Conservation (phyloP, 2,329 filamentous ascomycete species). For the Tricladium varicosporioides region DNA sequence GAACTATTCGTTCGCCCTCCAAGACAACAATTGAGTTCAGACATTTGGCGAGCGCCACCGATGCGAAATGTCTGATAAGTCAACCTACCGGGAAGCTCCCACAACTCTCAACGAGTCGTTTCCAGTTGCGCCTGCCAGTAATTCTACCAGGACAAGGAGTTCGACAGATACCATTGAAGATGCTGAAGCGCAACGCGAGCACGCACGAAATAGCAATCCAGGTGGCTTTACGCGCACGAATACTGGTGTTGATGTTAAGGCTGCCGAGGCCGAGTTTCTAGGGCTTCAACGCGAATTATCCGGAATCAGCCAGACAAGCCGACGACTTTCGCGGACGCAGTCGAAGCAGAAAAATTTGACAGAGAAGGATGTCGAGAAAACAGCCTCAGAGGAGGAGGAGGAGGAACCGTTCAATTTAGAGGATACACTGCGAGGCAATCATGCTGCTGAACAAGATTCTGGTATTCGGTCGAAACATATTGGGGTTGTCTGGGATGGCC, state of each 20-base stretch:
- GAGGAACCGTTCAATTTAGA: conserved; percentile 72
- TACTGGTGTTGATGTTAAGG: conserved; percentile 55
- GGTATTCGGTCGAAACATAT: conserved; percentile 81
- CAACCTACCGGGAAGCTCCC: conserved; percentile 11
- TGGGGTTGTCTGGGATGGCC: conserved; percentile 73
- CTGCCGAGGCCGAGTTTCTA: conserved; percentile 69
- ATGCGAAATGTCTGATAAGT: background rate
- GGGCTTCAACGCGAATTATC: conserved; percentile 63
- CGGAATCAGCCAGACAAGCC: conserved; percentile 53
- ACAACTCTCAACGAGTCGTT: conserved; percentile 14
- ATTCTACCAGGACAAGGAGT: conserved; percentile 13
- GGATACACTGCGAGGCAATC: conserved; percentile 66
- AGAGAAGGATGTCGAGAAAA: conserved; percentile 59
- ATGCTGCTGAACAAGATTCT: conserved; percentile 68
- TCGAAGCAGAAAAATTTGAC: conserved; percentile 22
- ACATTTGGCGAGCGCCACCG: background rate
- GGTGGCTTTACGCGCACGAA: conserved; percentile 42
- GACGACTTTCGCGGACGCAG: conserved; percentile 49
- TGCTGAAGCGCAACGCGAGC: conserved; percentile 43
- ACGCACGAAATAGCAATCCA: conserved; percentile 40
- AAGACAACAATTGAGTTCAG: background rate
- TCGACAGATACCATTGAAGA: conserved; percentile 24
- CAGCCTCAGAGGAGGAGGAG: conserved; percentile 41
- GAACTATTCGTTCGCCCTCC: background rate
- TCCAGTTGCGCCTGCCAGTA: conserved; percentile 8